Evolutionary conservation across 1,139 yeast genomes (phyloP).

Genomic region (Magnusiomyces suaveolens): DNA sequence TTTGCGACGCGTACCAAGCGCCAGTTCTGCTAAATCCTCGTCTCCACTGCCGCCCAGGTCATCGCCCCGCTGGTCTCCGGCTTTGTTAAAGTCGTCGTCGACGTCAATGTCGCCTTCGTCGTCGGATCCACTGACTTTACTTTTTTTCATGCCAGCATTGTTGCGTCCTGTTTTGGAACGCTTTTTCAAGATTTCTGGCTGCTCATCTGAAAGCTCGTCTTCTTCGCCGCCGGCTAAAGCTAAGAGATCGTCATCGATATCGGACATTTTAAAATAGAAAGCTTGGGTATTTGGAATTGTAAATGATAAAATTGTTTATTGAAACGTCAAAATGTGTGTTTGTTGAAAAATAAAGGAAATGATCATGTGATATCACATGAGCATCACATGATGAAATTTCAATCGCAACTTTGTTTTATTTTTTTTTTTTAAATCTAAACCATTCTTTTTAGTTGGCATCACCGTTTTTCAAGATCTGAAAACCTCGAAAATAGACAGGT

Average conservation of each 20-base stretch:
- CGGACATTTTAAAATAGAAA: conserved; percentile 25
- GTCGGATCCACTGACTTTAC: conserved; percentile 14
- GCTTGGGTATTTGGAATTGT: not conserved
- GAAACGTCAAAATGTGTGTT: not conserved
- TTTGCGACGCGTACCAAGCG: conserved; percentile 12
- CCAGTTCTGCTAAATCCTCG: conserved; percentile 32
- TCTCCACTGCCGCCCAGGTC: conserved; percentile 17
- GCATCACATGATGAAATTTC: too few relatives aligned
- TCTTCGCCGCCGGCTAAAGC: conserved; percentile 77
- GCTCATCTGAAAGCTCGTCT: conserved; percentile 21
- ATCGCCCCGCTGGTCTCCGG: conserved; percentile 19
- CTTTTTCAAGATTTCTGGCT: conserved; percentile 6
- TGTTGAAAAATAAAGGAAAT: not conserved
- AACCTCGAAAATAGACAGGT: too few relatives aligned
- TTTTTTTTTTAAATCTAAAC: too few relatives aligned
- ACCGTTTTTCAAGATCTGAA: too few relatives aligned
- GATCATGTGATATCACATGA: too few relatives aligned
- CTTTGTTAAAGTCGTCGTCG: conserved; percentile 19
- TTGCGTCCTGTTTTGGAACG: not conserved
- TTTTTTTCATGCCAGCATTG: not conserved
- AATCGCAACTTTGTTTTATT: too few relatives aligned
- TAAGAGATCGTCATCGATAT: conserved; percentile 60
- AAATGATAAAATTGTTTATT: not conserved
- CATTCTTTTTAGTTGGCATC: too few relatives aligned
- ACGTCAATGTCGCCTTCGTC: conserved; percentile 33